phyloP scores from a whole-genome alignment of 495 filamentous ascomycete genomes.

The Poronia punctata region DNA sequence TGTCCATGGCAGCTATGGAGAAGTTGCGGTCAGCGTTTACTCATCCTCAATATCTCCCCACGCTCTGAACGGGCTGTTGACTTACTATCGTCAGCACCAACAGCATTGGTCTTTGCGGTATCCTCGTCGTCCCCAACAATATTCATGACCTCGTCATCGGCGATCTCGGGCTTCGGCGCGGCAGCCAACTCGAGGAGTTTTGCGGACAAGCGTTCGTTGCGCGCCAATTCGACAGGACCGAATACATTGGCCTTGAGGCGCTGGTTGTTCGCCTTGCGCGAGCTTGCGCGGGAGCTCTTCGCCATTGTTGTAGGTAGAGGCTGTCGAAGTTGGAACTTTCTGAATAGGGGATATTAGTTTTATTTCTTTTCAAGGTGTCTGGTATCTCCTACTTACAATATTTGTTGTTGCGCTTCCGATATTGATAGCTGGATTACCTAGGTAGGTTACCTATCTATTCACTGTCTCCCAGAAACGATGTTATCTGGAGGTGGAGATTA shows the following conservation, averaged over 20 bases:
- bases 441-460: no score
- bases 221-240: constrained; percentile 65
- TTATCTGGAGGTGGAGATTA: no score
- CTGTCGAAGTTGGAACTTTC: no score
- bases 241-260: constrained; percentile 72
- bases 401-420: no score
- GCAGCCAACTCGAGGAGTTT: constrained; percentile 70
- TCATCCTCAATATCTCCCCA: not conserved
- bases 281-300: constrained; percentile 68
- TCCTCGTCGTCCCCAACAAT: constrained; percentile 20
- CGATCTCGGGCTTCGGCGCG: constrained; percentile 50
- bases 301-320: constrained; percentile 53
- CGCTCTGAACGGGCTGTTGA: constrained; percentile 1
- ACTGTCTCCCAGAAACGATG: constrained; percentile 1
- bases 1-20: constrained; percentile 36
- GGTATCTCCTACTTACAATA: no score
- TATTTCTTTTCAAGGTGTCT: no score
- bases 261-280: constrained; percentile 69
- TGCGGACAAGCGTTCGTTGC: constrained; percentile 69
- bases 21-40: not conserved
- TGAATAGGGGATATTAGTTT: no score
- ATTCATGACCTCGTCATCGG: constrained; percentile 17
- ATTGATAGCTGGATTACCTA: no score
- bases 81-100: constrained; percentile 29
- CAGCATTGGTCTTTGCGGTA: constrained; percentile 28